Evolutionary conservation across 1,284 basidiomycete species (phyloP).

Genomic region (Cryptococcus sp.): DNA sequence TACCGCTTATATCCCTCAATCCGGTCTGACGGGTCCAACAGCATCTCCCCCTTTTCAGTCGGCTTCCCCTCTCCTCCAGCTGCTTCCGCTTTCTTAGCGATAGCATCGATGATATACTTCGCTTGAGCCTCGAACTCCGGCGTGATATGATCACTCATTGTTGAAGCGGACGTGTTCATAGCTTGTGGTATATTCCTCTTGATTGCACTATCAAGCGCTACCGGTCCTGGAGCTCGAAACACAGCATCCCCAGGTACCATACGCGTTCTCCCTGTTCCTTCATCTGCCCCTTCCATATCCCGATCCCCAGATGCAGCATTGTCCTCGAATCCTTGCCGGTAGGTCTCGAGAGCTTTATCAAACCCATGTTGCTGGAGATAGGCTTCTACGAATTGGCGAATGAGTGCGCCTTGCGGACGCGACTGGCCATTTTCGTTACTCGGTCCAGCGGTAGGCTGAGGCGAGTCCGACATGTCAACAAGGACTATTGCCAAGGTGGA

Average conservation of each 20-base stretch:
- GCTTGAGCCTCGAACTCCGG: constrained; percentile 48
- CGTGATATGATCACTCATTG: constrained; percentile 39
- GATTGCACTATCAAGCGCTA: constrained; percentile 38
- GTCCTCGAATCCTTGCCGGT: constrained; percentile 55
- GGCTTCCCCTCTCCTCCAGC: constrained; percentile 66
- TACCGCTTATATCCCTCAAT: constrained; percentile 66
- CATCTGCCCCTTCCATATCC: constrained; percentile 19
- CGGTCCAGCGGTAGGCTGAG: constrained; percentile 23
- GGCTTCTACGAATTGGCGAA: constrained; percentile 64
- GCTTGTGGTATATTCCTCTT: constrained; percentile 55
- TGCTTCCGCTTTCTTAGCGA: constrained; percentile 54
- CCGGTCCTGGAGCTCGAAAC: constrained; percentile 36
- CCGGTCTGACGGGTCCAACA: constrained; percentile 81
- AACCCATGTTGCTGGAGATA: constrained; percentile 81
- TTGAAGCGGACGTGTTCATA: constrained; percentile 40
- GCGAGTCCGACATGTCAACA: constrained; percentile 26
- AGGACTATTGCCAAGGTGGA: background rate
- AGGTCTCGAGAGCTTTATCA: constrained; percentile 66
- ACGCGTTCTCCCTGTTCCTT: constrained; percentile 43
- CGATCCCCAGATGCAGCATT: constrained; percentile 46
- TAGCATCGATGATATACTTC: constrained; percentile 43
- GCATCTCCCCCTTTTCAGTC: constrained; percentile 16
- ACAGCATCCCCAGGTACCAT: constrained; percentile 28
- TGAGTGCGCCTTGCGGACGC: constrained; percentile 26
- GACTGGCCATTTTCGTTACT: constrained; percentile 12